A percentile compares a stretch with the other conserved stretches of the same genome.
phyloP scores from a whole-genome alignment of 2,329 filamentous ascomycete species.

The Pezicula neosporulosa region DNA sequence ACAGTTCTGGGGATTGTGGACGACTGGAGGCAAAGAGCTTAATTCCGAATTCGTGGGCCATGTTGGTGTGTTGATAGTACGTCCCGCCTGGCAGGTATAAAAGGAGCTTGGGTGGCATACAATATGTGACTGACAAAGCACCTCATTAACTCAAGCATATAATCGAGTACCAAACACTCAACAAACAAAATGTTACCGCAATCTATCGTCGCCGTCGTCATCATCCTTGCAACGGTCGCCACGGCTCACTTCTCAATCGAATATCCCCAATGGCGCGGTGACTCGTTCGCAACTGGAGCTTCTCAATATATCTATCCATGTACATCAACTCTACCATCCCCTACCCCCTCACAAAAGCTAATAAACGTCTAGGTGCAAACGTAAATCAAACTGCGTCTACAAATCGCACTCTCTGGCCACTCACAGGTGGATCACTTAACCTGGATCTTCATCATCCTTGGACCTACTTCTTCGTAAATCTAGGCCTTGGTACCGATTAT shows the following conservation, averaged over 20 bases:
- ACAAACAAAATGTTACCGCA: conserved; percentile 3
- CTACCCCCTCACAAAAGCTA: neutral
- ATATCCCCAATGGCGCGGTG: conserved; percentile 48
- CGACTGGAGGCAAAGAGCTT: too few relatives aligned
- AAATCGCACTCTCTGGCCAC: conserved; percentile 44
- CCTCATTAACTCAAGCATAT: too few relatives aligned
- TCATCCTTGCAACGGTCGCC: conserved; percentile 38
- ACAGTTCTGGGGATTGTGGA: too few relatives aligned
- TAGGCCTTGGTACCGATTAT: conserved; percentile 47
- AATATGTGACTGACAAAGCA: too few relatives aligned
- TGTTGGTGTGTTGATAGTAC: too few relatives aligned
- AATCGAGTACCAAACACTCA: neutral
- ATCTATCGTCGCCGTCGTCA: conserved; percentile 21
- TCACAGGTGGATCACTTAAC: conserved; percentile 45
- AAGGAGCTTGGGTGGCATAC: too few relatives aligned
- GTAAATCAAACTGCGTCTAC: conserved; percentile 36
- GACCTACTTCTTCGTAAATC: conserved; percentile 47
- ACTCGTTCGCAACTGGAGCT: conserved; percentile 33
- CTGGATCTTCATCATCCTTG: conserved; percentile 48
- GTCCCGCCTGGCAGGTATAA: too few relatives aligned
- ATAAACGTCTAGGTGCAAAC: conserved; percentile 42
- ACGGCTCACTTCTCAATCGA: conserved; percentile 53
- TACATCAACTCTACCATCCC: conserved; percentile 8
- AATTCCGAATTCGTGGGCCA: too few relatives aligned
- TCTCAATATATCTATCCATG: conserved; percentile 31